Percentiles rank a stretch among this genome's conserved stretches.
Conservation (phyloP, 176 grass and related monocot species). For the Cenchrus americanus region DNA sequence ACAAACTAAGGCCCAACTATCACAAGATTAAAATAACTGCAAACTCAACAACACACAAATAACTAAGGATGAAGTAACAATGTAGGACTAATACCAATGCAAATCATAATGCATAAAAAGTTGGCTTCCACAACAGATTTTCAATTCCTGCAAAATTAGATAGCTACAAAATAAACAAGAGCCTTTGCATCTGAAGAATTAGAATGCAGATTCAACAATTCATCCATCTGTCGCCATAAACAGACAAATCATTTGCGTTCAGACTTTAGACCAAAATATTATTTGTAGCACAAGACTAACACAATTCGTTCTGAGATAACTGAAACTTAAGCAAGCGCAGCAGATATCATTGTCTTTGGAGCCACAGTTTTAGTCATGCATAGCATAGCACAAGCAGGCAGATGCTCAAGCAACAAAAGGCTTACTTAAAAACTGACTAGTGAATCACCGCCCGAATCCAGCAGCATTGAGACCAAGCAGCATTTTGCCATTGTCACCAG, state of each 20-base stretch:
- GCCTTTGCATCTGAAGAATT: neutral
- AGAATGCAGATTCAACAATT: neutral
- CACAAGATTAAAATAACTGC: neutral
- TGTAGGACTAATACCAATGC: neutral
- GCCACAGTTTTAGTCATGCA: conserved; percentile 28
- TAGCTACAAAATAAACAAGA: neutral
- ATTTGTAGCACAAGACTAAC: conserved; percentile 31
- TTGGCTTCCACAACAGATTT: neutral
- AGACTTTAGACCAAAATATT: conserved; percentile 27
- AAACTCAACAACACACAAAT: neutral
- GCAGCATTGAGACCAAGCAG: conserved; percentile 81
- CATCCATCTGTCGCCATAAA: conserved; percentile 7
- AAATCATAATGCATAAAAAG: neutral
- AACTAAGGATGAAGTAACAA: neutral
- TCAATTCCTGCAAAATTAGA: neutral
- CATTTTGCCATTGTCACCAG: conserved; percentile 63
- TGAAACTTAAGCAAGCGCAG: conserved; percentile 30
- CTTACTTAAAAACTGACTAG: conserved; percentile 14
- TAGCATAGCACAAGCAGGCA: conserved; percentile 13
- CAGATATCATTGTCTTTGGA: conserved; percentile 33
- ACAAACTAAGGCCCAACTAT: neutral
- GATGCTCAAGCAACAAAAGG: conserved; percentile 11
- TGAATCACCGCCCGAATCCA: conserved; percentile 51
- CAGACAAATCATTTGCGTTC: conserved; percentile 14
- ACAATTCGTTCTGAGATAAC: conserved; percentile 34